A percentile compares a stretch with the other conserved stretches of the same genome.
phyloP scores from a whole-genome alignment of 2,329 filamentous ascomycete genomes.

The Fusarium sp. region DNA sequence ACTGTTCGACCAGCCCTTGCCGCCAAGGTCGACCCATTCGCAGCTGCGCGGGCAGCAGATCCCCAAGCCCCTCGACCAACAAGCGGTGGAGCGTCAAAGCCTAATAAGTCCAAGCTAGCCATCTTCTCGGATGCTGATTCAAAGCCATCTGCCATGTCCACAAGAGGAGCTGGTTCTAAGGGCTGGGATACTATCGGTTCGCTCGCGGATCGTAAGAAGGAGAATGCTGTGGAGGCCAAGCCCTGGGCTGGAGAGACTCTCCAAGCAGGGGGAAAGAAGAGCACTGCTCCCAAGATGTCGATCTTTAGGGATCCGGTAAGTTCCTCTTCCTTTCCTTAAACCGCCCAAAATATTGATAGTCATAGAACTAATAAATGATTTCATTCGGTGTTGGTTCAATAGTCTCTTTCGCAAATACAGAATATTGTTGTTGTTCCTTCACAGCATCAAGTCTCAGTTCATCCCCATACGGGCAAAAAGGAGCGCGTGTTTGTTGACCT shows the following conservation, averaged over 20 bases:
- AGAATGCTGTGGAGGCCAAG: slow-evolving; percentile 86
- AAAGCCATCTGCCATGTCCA: slow-evolving; percentile 65
- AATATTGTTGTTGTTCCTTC: slow-evolving; percentile 76
- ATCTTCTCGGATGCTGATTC: slow-evolving; percentile 87
- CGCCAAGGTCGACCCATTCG: slow-evolving; percentile 87
- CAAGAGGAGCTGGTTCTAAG: slow-evolving; percentile 65
- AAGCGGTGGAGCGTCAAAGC: slow-evolving; percentile 66
- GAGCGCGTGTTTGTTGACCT: slow-evolving; percentile 91
- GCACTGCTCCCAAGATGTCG: slow-evolving; percentile 79
- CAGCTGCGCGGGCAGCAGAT: slow-evolving; percentile 64
- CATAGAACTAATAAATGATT: slow-evolving; percentile 89
- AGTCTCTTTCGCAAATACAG: slow-evolving; percentile 71
- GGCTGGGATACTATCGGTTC: slow-evolving; percentile 96
- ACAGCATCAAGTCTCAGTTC: slow-evolving; percentile 81
- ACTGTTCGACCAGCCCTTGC: slow-evolving; percentile 84
- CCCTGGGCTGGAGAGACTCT: slow-evolving; percentile 94
- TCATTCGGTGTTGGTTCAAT: slow-evolving; percentile 55
- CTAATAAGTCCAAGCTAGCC: slow-evolving; percentile 82
- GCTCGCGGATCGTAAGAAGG: slow-evolving; percentile 89
- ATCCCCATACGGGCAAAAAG: slow-evolving; percentile 82
- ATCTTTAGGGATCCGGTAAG: slow-evolving; percentile 95
- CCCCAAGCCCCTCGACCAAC: slow-evolving; percentile 72
- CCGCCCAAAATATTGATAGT: slow-evolving; percentile 82
- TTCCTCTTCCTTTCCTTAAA: slow-evolving; percentile 48
- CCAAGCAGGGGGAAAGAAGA: slow-evolving; percentile 86